Conservation (phyloP, 345 rosid species). For the Citropsis articulata region DNA sequence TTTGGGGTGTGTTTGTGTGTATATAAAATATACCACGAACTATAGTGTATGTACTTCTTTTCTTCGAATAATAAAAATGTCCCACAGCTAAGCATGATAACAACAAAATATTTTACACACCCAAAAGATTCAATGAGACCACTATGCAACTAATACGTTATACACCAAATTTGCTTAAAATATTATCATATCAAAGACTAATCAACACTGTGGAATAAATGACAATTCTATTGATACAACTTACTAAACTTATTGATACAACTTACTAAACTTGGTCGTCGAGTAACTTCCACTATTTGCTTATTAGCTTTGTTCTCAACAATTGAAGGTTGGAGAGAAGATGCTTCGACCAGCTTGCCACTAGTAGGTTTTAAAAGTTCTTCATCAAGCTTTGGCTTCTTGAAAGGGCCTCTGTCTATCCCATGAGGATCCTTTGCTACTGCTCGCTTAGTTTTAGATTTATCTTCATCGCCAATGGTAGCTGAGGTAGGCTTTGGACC, state of each 20-base stretch:
- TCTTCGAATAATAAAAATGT: neutral
- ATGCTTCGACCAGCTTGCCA: slow-evolving; percentile 29
- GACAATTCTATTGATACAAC: slow-evolving; percentile 27
- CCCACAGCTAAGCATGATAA: neutral
- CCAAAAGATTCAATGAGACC: neutral
- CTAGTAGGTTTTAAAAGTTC: slow-evolving; percentile 22
- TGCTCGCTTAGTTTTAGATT: slow-evolving; percentile 17
- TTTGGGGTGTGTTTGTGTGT: neutral
- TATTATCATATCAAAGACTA: neutral
- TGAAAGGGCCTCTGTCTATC: slow-evolving; percentile 22
- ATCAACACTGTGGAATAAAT: neutral
- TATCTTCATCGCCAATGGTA: slow-evolving; percentile 12
- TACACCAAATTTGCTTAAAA: neutral
- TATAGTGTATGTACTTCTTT: neutral
- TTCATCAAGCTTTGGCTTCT: slow-evolving; percentile 36
- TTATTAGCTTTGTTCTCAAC: slow-evolving; percentile 25
- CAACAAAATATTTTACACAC: neutral
- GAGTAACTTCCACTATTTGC: slow-evolving; percentile 39
- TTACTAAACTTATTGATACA: slow-evolving; percentile 45
- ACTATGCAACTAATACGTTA: neutral
- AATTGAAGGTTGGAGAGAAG: slow-evolving; percentile 13
- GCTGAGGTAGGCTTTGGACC: slow-evolving; percentile 15
- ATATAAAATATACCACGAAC: no score
- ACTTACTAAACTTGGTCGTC: slow-evolving; percentile 65
- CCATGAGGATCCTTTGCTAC: slow-evolving; percentile 17